Evolutionary conservation across 352 stramenopile species (phyloP).

Genomic region (Phytophthora boehmeriae): DNA sequence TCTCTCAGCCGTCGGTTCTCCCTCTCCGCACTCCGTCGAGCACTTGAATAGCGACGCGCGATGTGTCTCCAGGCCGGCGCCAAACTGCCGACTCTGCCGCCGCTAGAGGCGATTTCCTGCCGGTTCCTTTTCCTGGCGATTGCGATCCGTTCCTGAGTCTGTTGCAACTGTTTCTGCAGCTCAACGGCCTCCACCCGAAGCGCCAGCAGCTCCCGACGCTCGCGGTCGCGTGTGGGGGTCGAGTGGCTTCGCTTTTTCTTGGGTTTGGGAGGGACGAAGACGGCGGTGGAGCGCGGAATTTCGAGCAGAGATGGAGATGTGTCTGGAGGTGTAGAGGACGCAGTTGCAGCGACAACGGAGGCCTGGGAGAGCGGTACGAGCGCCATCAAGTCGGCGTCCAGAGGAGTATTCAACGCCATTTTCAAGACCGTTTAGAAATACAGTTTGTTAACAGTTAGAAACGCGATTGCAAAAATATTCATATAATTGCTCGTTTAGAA

Average conservation of each 20-base stretch:
- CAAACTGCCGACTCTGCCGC: slow-evolving; percentile 27
- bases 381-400: slow-evolving; percentile 1
- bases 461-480: no score
- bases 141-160: slow-evolving; percentile 14
- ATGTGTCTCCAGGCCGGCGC: slow-evolving; percentile 39
- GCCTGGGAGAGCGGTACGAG: not conserved
- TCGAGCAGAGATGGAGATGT: not conserved
- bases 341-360: slow-evolving; percentile 6
- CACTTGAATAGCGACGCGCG: slow-evolving; percentile 23
- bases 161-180: slow-evolving; percentile 24
- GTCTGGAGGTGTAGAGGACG: not conserved
- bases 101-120: slow-evolving; percentile 7
- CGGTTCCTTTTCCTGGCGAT: slow-evolving; percentile 8
- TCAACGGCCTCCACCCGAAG: slow-evolving; percentile 29
- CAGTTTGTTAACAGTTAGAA: no score
- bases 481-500: no score
- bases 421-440: no score
- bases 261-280: slow-evolving; percentile 9
- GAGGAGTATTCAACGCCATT: not conserved
- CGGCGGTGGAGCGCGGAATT: slow-evolving; percentile 5
- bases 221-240: slow-evolving; percentile 35
- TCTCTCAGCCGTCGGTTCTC: slow-evolving; percentile 29
- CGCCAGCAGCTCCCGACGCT: slow-evolving; percentile 36
- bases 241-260: slow-evolving; percentile 40
- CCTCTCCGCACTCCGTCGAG: slow-evolving; percentile 22